Base-by-base conservation (phyloP, 179 eudicot genomes). In the Carnegiea gigantea region DNA sequence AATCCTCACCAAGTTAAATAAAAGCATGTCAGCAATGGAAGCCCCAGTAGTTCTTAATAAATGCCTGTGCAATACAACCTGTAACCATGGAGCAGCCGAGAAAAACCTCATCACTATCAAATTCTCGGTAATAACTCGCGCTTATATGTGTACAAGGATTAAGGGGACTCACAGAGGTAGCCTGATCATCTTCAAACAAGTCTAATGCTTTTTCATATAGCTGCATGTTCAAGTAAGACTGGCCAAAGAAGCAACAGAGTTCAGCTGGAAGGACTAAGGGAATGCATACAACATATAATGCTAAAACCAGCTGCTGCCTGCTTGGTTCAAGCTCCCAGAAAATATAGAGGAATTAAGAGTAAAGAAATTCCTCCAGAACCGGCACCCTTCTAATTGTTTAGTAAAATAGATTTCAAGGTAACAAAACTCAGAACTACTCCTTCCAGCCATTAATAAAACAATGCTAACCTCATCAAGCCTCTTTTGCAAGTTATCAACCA, bases 41-140 rank as follows among this genome's bases (percentile, higher is more conserved):
- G 95, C 86, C 44, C 89, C 98, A n/a, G 91, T 84, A 79, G 97
- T 91, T 87, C 95, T 91, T 76, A 96, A 84, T 87, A 96, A 82
- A 91, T 96, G 99, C 83, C 92, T 90, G 86, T 96, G 98, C 75
- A 96, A 85, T 81, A 89, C 87, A 86, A 84, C 93, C 99, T 96
- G 88, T 46, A 81, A 83, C 62, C 33, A 70, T 30, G 59, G 72
- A 36, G 67, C 44, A 62, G 64, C 78, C 57, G 33, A 84, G 70
- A 48, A 76, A 57, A 75, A 60, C 44, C 20, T 20, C 64, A 82
- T 78, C 49, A 79, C 30, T 36, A 67, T 65, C 26, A 36, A 20
- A 23, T 33, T 33, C n/a, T 36, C n/a, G 26, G 17, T 33, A 68
- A 73, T 36, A 68, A 73, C 54, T 20, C 51, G 73, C 21, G 28